Percentiles rank a stretch among this genome's conserved stretches.
Evolutionary conservation across 768 basidiomycete species (phyloP).

Genomic region (Austroboletus eburneus): DNA sequence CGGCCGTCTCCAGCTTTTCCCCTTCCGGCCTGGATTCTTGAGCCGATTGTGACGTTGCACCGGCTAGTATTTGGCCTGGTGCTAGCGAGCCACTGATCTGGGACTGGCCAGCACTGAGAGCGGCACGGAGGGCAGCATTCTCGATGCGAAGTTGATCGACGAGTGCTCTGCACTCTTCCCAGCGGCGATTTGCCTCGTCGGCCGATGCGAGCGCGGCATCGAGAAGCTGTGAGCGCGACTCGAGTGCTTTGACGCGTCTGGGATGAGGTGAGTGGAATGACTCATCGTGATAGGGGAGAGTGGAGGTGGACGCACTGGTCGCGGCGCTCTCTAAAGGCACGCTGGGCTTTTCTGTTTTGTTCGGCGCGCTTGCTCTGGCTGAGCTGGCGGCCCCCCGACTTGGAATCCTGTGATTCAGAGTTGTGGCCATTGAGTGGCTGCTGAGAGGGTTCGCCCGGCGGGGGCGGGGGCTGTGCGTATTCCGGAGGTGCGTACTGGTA

Average conservation of each 20-base stretch:
- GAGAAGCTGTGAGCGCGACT: slow-evolving; percentile 78
- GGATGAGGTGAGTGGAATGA: slow-evolving; percentile 12
- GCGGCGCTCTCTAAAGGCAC: slow-evolving; percentile 84
- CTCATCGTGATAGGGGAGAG: background rate
- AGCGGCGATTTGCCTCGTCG: slow-evolving; percentile 83
- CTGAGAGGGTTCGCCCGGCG: slow-evolving; percentile 24
- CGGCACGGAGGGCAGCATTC: slow-evolving; percentile 72
- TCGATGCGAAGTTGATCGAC: slow-evolving; percentile 86
- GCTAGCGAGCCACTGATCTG: slow-evolving; percentile 32
- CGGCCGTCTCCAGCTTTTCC: slow-evolving; percentile 25
- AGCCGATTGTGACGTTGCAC: slow-evolving; percentile 12
- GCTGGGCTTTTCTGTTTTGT: slow-evolving; percentile 92
- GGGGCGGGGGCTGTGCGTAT: slow-evolving; percentile 23
- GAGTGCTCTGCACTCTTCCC: slow-evolving; percentile 87
- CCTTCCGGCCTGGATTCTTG: slow-evolving; percentile 25
- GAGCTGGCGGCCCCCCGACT: slow-evolving; percentile 47
- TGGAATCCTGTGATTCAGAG: slow-evolving; percentile 5
- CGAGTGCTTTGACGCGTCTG: slow-evolving; percentile 85
- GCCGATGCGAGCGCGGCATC: slow-evolving; percentile 83
- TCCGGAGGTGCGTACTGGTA: slow-evolving; percentile 35
- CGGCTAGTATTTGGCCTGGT: slow-evolving; percentile 25
- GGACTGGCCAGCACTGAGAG: slow-evolving; percentile 42
- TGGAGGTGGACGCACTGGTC: slow-evolving; percentile 60
- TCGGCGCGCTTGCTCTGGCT: slow-evolving; percentile 86
- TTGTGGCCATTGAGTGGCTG: slow-evolving; percentile 23